Base-by-base conservation (phyloP, 2,329 filamentous ascomycete species). In the Phyllosticta paracitricarpa region DNA sequence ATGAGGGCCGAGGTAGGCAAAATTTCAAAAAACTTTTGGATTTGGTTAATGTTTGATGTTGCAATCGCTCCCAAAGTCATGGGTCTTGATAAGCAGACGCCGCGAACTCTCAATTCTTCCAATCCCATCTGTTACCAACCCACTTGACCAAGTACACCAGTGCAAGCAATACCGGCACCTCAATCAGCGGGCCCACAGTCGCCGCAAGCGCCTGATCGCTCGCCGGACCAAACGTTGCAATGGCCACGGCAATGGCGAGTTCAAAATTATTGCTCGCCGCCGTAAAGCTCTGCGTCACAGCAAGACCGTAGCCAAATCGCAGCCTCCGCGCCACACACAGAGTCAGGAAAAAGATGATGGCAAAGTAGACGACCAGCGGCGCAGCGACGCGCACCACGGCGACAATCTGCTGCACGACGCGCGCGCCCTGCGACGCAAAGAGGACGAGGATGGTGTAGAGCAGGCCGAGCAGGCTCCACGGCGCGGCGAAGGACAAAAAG, bases 191-290 rank as follows among this genome's bases (percentile, higher is more conserved):
- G 0, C 91, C 90, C 0, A 95, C 90, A 0, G 91, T 95, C 3
- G 40, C 40, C 3, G 91, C 90, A 54, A 96, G 77, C 0, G 91
- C 91, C 73, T 96, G 86, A 57, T 91, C 85, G 67, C 89, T 93
- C 51, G 88, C 77, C 0, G 87, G 81, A 0, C 91, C 91, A 74
- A 88, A 96, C 0, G 87, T 87, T 0, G 91, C 88, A 3, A 96
- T 85, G 0, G 89, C 89, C 0, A 96, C 91, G 0, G 91, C 90
- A 74, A 96, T 96, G 0, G 91, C 90, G 25, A 96, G 77, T 76
- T 96, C 91, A 68, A 96, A 96, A 71, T 96, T 96, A 70, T 96
- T 96, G 71, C 91, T 96, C 0, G 89, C 89, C 0, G 90, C 92
- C 0, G 89, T 95, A 68, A 96, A 94, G 69, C 89, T 91, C 74